A percentile compares a stretch with the other conserved stretches of the same genome.
These are phyloP conservation scores for Solanum aculeatissimum DNA, from an alignment of 305 asterid genomes.

Conservation along the genomic window DNA sequence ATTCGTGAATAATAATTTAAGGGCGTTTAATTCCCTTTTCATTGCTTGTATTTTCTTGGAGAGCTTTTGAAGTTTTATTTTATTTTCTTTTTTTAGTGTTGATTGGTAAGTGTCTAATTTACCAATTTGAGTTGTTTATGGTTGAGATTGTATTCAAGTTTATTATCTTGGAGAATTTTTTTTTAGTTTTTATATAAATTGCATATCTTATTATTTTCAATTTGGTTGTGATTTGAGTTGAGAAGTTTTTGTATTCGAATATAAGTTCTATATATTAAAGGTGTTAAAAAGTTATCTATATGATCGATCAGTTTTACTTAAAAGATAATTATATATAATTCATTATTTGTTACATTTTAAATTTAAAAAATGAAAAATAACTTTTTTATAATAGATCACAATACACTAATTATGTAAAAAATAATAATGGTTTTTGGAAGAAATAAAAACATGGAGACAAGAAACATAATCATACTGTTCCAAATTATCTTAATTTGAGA, in stretches of 20 bases:
- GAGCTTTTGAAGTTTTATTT: background rate
- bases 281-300: background rate
- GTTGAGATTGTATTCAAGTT: background rate
- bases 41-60: background rate
- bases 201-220: background rate
- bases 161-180: background rate
- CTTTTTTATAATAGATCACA: background rate
- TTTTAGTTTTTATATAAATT: background rate
- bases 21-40: background rate
- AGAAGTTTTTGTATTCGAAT: background rate
- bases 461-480: background rate
- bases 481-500: background rate
- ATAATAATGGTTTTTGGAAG: background rate
- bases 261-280: background rate
- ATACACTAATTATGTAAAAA: background rate
- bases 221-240: background rate
- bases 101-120: background rate
- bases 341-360: background rate
- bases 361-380: background rate
- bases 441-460: background rate
- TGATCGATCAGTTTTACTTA: background rate
- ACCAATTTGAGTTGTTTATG: background rate
- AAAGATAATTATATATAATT: background rate
- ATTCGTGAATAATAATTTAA: background rate
- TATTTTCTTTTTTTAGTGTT: background rate